These are phyloP conservation scores for Candida sakaeoensis DNA, from an alignment of 805 yeast species.

Conservation along the genomic window DNA sequence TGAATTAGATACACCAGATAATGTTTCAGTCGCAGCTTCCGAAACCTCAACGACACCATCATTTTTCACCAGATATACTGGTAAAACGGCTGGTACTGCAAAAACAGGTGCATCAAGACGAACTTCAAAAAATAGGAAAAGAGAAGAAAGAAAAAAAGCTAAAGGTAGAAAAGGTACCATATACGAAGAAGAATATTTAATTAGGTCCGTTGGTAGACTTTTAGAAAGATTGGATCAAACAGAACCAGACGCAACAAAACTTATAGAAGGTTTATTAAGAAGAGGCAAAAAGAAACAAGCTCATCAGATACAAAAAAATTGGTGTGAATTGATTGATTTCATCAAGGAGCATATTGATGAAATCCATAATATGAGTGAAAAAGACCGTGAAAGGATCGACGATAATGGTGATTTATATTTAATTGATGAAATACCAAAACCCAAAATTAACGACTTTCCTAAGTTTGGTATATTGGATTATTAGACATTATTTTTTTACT, in stretches of 20 bases:
- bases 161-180: slow-evolving; percentile 97
- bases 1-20: slow-evolving; percentile 75
- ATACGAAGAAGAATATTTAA: slow-evolving; percentile 93
- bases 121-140: slow-evolving; percentile 86
- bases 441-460: slow-evolving; percentile 62
- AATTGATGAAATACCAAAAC: slow-evolving; percentile 73
- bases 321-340: slow-evolving; percentile 52
- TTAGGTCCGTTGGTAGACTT: slow-evolving; percentile 83
- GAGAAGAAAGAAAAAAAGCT: slow-evolving; percentile 94
- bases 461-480: slow-evolving; percentile 56
- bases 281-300: slow-evolving; percentile 77
- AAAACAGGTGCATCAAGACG: slow-evolving; percentile 93
- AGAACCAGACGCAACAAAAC: slow-evolving; percentile 64
- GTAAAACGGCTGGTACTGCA: slow-evolving; percentile 93
- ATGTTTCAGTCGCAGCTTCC: slow-evolving; percentile 91
- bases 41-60: slow-evolving; percentile 92
- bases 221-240: slow-evolving; percentile 77
- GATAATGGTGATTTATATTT: slow-evolving; percentile 83
- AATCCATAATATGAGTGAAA: slow-evolving; percentile 76
- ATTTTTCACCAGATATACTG: slow-evolving; percentile 92
- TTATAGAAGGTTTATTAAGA: slow-evolving; percentile 75
- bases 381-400: slow-evolving; percentile 83
- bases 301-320: slow-evolving; percentile 66
- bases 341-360: slow-evolving; percentile 64
- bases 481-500: too few relatives aligned